A percentile compares a stretch with the other conserved stretches of the same genome.
Conservation (phyloP, 805 yeast genomes). For the Candida alai region DNA sequence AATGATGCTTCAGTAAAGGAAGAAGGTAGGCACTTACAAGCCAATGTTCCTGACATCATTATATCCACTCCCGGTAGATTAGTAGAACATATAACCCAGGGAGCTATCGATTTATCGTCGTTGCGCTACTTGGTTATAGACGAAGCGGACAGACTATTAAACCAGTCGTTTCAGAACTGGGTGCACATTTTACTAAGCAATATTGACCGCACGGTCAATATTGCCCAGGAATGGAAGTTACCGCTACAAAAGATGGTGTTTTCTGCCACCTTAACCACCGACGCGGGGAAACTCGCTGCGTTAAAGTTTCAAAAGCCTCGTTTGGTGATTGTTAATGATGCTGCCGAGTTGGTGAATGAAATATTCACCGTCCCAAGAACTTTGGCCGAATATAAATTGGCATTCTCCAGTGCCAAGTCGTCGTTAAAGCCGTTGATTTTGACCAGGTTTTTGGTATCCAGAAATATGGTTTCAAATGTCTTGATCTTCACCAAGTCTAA, state of each 20-base stretch:
- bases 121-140: conserved; percentile 68
- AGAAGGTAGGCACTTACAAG: conserved; percentile 51
- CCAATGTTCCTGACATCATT: conserved; percentile 59
- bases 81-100: conserved; percentile 62
- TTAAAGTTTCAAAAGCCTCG: conserved; percentile 70
- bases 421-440: conserved; percentile 73
- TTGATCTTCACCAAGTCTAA: conserved; percentile 72
- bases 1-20: conserved; percentile 52
- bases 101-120: conserved; percentile 44
- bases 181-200: conserved; percentile 49
- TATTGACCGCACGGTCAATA: conserved; percentile 20
- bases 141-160: conserved; percentile 78
- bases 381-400: conserved; percentile 43
- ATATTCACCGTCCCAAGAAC: conserved; percentile 58
- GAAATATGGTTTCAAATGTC: conserved; percentile 35
- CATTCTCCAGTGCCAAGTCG: conserved; percentile 33
- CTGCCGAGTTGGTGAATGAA: conserved; percentile 44
- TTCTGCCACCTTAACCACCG: conserved; percentile 91
- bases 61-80: conserved; percentile 77
- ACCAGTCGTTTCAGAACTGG: conserved; percentile 95
- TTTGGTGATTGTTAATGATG: conserved; percentile 66
- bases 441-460: conserved; percentile 46
- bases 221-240: conserved; percentile 31
- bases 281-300: conserved; percentile 78
- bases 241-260: conserved; percentile 65